Percentiles rank a stretch among this genome's conserved stretches.
Conservation (phyloP, 257 asterid genomes). For the Lantana camara region DNA sequence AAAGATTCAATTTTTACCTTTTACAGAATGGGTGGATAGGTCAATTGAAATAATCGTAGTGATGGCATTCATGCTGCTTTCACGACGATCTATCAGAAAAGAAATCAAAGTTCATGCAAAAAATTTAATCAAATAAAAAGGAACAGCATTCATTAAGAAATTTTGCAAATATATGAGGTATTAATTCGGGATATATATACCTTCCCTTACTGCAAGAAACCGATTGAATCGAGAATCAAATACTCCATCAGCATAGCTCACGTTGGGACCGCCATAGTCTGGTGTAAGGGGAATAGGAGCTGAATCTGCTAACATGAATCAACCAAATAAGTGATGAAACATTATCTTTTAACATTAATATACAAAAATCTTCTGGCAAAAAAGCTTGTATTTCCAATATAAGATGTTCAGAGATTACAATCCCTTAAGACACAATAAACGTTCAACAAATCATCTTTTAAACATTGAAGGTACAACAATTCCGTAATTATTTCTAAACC, state of each 20-base stretch:
- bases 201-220: slow-evolving; percentile 82
- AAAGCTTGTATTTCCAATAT: too few species aligned
- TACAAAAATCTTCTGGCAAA: too few species aligned
- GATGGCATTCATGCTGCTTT: slow-evolving; percentile 59
- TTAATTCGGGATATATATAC: slow-evolving; percentile 37
- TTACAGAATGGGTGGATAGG: slow-evolving; percentile 37
- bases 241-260: slow-evolving; percentile 92
- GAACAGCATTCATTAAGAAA: background rate
- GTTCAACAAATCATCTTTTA: too few species aligned
- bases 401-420: too few species aligned
- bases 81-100: slow-evolving; percentile 69
- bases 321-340: slow-evolving; percentile 17
- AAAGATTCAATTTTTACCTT: slow-evolving; percentile 54
- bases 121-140: background rate
- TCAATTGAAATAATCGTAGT: slow-evolving; percentile 77
- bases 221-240: slow-evolving; percentile 78
- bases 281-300: slow-evolving; percentile 87
- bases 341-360: too few species aligned
- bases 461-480: too few species aligned
- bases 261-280: slow-evolving; percentile 71
- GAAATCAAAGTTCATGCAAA: slow-evolving; percentile 18
- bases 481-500: too few species aligned
- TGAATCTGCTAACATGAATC: slow-evolving; percentile 52
- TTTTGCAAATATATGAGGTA: slow-evolving; percentile 12
- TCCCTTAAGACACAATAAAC: too few species aligned